These are phyloP conservation scores for Agrocybe chaxingu DNA, from an alignment of 768 basidiomycete species.

Conservation along the genomic window DNA sequence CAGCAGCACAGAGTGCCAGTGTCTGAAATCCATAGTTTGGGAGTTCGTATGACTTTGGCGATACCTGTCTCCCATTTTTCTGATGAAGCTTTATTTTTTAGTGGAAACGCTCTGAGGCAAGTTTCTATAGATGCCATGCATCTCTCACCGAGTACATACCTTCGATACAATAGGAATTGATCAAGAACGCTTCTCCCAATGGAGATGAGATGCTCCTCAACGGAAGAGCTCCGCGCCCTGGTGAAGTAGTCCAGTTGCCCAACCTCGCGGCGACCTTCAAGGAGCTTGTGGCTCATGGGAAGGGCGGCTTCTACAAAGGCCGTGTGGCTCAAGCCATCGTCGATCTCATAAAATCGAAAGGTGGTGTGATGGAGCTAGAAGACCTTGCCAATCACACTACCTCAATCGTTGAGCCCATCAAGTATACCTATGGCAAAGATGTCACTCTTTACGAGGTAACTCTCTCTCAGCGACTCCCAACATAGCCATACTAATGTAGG, in stretches of 20 bases:
- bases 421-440: constrained; percentile 81
- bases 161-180: constrained; percentile 40
- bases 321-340: constrained; percentile 87
- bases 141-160: background rate
- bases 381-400: constrained; percentile 86
- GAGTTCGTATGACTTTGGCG: constrained; percentile 31
- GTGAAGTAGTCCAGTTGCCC: constrained; percentile 79
- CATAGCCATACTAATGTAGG: constrained; percentile 3
- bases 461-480: background rate
- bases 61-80: background rate
- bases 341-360: constrained; percentile 77
- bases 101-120: constrained; percentile 60
- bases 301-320: constrained; percentile 93
- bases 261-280: constrained; percentile 84
- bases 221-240: constrained; percentile 79
- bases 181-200: constrained; percentile 84
- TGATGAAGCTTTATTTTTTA: constrained; percentile 16
- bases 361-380: constrained; percentile 92
- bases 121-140: background rate
- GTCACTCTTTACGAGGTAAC: constrained; percentile 89
- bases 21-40: constrained; percentile 71
- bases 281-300: constrained; percentile 75
- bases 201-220: constrained; percentile 84
- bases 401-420: constrained; percentile 84
- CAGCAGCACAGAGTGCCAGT: constrained; percentile 64